Evolutionary conservation across 208 protist species (phyloP).

Genomic region (Leishmania lainsoni): DNA sequence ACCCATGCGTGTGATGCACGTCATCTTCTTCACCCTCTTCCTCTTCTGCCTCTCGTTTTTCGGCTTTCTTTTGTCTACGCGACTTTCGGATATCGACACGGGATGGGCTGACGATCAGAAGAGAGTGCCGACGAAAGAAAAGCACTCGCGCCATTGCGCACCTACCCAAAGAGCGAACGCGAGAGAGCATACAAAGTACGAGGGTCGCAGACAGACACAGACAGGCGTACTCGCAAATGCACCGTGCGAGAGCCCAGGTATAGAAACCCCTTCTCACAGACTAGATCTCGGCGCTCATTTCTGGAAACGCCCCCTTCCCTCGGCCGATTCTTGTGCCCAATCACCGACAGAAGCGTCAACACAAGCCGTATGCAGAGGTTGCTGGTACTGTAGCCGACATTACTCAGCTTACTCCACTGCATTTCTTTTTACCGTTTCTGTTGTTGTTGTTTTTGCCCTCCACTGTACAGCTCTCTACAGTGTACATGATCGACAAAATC

Average conservation of each 20-base stretch:
- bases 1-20: background rate
- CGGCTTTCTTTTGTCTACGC: background rate
- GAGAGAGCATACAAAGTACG: background rate
- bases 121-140: background rate
- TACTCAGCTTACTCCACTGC: background rate
- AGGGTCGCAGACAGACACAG: background rate
- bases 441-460: background rate
- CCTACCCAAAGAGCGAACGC: background rate
- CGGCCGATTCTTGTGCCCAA: background rate
- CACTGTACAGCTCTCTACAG: background rate
- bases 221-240: background rate
- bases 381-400: background rate
- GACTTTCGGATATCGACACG: background rate
- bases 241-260: background rate
- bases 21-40: conserved; percentile 1
- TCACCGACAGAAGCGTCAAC: background rate
- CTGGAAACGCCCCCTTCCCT: too few relatives aligned
- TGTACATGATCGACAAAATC: background rate
- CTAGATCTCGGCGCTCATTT: background rate
- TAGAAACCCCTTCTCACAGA: background rate
- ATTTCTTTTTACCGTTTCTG: background rate
- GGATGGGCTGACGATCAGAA: background rate
- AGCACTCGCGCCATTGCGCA: background rate
- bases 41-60: background rate
- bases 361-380: background rate